A percentile compares a stretch with the other conserved stretches of the same genome.
These are phyloP conservation scores for Fraxinus xanthoxyloides DNA, from an alignment of 305 asterid species.

Conservation along the genomic window DNA sequence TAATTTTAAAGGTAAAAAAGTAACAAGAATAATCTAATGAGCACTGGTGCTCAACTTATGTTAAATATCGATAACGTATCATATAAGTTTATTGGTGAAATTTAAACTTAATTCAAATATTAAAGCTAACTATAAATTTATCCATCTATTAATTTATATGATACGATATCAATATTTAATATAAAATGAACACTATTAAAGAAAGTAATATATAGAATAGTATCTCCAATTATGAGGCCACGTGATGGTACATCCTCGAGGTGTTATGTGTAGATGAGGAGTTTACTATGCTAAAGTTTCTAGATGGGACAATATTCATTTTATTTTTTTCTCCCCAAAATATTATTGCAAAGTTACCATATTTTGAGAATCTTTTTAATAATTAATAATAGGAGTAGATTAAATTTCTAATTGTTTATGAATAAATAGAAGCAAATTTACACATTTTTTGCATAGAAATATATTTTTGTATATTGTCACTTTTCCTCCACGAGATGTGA, in stretches of 20 bases:
- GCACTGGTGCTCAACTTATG: not conserved
- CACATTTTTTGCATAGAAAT: not conserved
- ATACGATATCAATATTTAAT: not conserved
- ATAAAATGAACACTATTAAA: not conserved
- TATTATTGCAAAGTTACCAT: slow-evolving; percentile 13
- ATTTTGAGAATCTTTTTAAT: not conserved
- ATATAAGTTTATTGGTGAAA: not conserved
- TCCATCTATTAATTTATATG: not conserved
- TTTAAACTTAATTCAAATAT: not conserved
- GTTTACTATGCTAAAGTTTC: slow-evolving; percentile 21
- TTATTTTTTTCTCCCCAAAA: not conserved
- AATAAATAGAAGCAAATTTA: not conserved
- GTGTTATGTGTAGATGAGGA: slow-evolving; percentile 2
- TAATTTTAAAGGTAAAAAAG: not conserved
- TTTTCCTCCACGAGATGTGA: not conserved
- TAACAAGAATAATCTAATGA: not conserved
- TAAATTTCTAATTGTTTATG: not conserved
- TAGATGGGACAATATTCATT: slow-evolving; percentile 18
- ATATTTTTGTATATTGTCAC: not conserved
- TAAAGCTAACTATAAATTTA: too few relatives aligned
- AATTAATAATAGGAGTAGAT: not conserved
- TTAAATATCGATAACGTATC: not conserved
- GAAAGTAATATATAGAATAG: not conserved
- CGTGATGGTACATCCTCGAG: not conserved
- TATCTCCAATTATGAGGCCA: not conserved